These are phyloP conservation scores for Puccinia triticina DNA, from an alignment of 1,284 basidiomycete genomes.

Conservation along the genomic window DNA sequence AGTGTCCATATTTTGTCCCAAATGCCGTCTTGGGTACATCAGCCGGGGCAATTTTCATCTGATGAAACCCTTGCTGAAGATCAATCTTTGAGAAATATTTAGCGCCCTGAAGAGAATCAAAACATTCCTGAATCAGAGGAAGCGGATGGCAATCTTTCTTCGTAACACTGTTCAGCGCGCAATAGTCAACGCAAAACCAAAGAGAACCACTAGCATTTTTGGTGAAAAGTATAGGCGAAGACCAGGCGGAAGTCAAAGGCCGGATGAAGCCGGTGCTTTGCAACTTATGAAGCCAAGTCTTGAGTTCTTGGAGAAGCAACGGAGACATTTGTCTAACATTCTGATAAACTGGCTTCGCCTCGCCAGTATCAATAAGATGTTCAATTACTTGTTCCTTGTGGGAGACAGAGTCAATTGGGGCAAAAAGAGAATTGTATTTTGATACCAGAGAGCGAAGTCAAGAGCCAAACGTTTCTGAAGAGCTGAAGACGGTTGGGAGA, in stretches of 20 bases:
- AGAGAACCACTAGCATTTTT: no score
- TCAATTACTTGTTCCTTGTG: neutral
- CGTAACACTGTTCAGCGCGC: constrained; percentile 13
- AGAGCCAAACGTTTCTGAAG: neutral
- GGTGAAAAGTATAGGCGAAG: no score
- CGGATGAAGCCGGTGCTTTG: no score
- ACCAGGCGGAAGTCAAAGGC: neutral
- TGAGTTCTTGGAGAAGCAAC: neutral
- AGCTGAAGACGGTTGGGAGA: neutral
- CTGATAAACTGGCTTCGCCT: neutral
- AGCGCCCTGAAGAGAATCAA: no score
- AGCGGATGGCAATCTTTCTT: constrained; percentile 28
- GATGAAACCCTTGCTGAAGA: constrained; percentile 25
- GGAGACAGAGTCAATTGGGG: neutral
- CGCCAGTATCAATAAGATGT: no score
- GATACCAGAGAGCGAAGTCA: neutral
- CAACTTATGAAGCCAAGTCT: neutral
- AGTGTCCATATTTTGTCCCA: no score
- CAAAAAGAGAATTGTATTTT: neutral
- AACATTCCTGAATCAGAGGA: constrained; percentile 30
- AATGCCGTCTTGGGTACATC: no score
- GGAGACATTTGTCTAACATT: neutral
- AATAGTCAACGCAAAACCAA: no score
- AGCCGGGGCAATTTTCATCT: constrained; percentile 8
- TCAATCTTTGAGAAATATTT: constrained; percentile 31